Conservation (phyloP, 2,329 filamentous ascomycete species). For the Aspergillus sp. region DNA sequence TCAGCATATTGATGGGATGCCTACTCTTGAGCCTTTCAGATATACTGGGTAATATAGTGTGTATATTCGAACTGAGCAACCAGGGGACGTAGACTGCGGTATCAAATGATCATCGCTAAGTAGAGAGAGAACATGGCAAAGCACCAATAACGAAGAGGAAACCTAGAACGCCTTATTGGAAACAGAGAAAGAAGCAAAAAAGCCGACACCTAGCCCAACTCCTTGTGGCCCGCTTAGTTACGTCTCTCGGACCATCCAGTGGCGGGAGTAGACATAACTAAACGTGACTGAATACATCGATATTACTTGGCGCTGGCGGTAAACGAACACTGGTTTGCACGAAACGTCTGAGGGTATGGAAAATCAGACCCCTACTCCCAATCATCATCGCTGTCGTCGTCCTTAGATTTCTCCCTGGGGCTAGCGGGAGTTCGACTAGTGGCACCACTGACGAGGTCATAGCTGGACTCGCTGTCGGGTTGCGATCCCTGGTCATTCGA, state of each 20-base stretch:
- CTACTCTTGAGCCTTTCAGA: background rate
- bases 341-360: background rate
- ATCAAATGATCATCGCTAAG: constrained; percentile 11
- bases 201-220: constrained; percentile 11
- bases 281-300: background rate
- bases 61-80: background rate
- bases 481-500: constrained; percentile 90
- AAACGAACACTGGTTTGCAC: background rate
- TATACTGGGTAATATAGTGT: background rate
- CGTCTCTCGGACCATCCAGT: constrained; percentile 18
- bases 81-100: background rate
- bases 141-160: background rate
- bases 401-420: constrained; percentile 53
- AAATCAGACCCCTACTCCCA: constrained; percentile 61
- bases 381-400: constrained; percentile 68
- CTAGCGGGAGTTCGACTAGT: constrained; percentile 74
- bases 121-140: background rate
- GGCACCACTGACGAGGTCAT: constrained; percentile 84
- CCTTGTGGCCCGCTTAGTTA: constrained; percentile 9
- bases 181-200: constrained; percentile 1
- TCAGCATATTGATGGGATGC: background rate
- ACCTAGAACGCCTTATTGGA: background rate
- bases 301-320: background rate
- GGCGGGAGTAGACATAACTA: constrained; percentile 5
- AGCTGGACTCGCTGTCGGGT: constrained; percentile 91